Evolutionary conservation across 257 asterid species (phyloP), one percentile per base, ranked within the genome.

Genomic region (Penstemon davidsonii): DNA sequence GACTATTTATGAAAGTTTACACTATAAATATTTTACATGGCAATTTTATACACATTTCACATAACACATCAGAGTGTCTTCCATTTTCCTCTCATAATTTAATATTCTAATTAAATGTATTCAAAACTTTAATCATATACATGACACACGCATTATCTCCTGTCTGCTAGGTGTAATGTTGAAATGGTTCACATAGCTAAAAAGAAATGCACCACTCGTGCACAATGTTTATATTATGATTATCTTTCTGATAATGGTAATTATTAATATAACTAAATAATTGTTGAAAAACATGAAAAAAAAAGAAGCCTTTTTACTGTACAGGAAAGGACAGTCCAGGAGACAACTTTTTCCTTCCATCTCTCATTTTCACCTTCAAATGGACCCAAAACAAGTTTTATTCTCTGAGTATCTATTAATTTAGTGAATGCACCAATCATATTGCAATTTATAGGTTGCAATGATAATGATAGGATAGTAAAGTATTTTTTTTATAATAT

Each of bases 371-470:
- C 78, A 38, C 69, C 73, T 77, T n/a, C 55, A 50, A 60, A 66
- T 63, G 70, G 66, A 36, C 68, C 18, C 63, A 43, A 53, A 46
- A 54, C 46, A 42, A 69, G 44, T 0, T 13, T 33, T 37, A 19
- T 72, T 53, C 70, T 33, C 13, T 8, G 43, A 41, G 64, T 41
- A 74, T 67, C 49, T 55, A 47, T 49, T 75, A 9, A 25, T 33
- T 60, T 56, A 75, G 61, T 54, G 25, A 77, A 60, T 60, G 69
- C 68, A 38, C 78, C 79, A 79, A 83, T 79, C 79, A 77, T 61
- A 8, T 9, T 49, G 46, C 37, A 75, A 65, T 65, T 4, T 51
- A 36, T 68, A 77, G 55, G 55, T 12, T 45, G 77, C 71, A 79
- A 73, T 75, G 13, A 15, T 15, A 15, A 15, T 15, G 18, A 79